These are phyloP conservation scores for Tetracladium setigerum DNA, from an alignment of 495 filamentous ascomycete genomes.

Conservation along the genomic window DNA sequence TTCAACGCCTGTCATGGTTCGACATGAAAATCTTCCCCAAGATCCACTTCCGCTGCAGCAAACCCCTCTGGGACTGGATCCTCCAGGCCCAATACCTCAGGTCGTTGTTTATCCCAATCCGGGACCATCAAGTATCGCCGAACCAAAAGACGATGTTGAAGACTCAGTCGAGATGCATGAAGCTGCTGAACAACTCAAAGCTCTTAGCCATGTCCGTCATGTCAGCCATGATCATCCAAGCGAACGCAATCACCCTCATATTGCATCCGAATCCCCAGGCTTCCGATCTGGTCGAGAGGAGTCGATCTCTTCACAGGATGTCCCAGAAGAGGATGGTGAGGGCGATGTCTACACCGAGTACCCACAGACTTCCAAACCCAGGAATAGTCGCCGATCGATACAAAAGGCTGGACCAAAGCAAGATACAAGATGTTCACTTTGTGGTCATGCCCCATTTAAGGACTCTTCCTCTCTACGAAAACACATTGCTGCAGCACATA, in stretches of 20 bases:
- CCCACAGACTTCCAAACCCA: conserved; percentile 33
- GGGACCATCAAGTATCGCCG: conserved; percentile 10
- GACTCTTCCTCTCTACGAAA: conserved; percentile 50
- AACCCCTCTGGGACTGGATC: conserved; percentile 2
- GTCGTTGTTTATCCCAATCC: conserved; percentile 12
- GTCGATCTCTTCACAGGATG: conserved; percentile 32
- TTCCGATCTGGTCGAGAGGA: conserved; percentile 32
- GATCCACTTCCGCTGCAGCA: conserved; percentile 5
- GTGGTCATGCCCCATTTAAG: conserved; percentile 50
- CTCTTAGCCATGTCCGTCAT: conserved; percentile 47
- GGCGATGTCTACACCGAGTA: conserved; percentile 29
- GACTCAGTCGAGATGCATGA: conserved; percentile 52
- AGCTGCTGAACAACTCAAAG: conserved; percentile 50
- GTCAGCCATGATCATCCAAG: conserved; percentile 30
- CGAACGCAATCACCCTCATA: conserved; percentile 21
- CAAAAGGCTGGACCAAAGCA: conserved; percentile 43
- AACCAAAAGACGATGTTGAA: conserved; percentile 41
- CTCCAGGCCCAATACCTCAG: conserved; percentile 8
- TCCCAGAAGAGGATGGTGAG: conserved; percentile 32
- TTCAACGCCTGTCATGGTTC: conserved; percentile 17
- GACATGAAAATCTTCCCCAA: conserved; percentile 13
- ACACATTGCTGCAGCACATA: conserved; percentile 52
- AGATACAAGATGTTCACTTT: conserved; percentile 45
- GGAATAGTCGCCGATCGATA: conserved; percentile 35
- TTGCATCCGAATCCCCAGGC: conserved; percentile 24